Evolutionary conservation across 257 asterid genomes (phyloP).

Genomic region (Capsicum chinense): DNA sequence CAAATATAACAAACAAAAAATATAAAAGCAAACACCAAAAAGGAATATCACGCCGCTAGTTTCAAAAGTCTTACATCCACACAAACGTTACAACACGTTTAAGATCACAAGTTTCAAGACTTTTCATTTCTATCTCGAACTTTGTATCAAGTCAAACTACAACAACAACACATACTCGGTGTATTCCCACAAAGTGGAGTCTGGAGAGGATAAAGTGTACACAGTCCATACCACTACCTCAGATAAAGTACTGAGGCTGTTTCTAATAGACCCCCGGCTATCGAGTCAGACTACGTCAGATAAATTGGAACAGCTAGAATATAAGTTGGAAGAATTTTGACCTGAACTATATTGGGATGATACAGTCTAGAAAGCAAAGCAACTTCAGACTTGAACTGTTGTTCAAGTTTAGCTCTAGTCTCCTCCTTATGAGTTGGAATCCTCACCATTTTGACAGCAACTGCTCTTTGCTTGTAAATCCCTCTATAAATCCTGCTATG

Average conservation of each 20-base stretch:
- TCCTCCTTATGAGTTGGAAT: constrained; percentile 52
- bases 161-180: too few species aligned
- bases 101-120: background rate
- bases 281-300: background rate
- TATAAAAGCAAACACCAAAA: too few species aligned
- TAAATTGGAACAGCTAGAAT: background rate
- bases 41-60: too few species aligned
- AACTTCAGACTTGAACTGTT: constrained; percentile 55
- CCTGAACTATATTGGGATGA: constrained; percentile 56
- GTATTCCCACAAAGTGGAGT: too few species aligned
- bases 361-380: constrained; percentile 53
- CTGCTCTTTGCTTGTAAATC: constrained; percentile 52
- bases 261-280: too few species aligned
- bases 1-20: too few species aligned
- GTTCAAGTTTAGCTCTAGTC: constrained; percentile 49
- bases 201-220: too few species aligned
- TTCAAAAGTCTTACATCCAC: background rate
- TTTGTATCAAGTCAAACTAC: too few species aligned
- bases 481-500: constrained; percentile 56
- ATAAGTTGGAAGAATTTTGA: background rate
- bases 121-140: too few species aligned
- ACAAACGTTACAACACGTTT: background rate
- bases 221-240: too few species aligned
- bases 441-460: constrained; percentile 58
- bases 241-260: too few species aligned